Evolutionary conservation across 1,284 basidiomycete species (phyloP).

Genomic region (Coniferiporia sulphurascens): DNA sequence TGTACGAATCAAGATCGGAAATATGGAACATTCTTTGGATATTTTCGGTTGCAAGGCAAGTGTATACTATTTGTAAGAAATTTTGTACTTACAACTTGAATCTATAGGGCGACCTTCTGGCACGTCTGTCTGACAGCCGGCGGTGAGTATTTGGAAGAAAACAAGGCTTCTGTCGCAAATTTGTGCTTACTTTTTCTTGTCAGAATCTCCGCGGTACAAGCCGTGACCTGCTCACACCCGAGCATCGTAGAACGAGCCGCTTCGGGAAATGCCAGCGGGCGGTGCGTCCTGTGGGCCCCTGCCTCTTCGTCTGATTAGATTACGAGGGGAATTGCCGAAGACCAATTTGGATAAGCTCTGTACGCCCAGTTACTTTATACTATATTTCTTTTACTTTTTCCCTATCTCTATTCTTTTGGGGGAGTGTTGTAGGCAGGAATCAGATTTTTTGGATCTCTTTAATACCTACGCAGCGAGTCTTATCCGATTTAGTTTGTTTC

Average conservation of each 20-base stretch:
- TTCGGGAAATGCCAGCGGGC: constrained; percentile 71
- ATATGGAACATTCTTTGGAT: constrained; percentile 71
- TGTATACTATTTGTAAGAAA: background rate
- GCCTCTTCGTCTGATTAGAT: constrained; percentile 12
- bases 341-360: background rate
- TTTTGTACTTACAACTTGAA: background rate
- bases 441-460: background rate
- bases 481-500: background rate
- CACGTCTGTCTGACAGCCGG: constrained; percentile 50
- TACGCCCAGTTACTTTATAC: background rate
- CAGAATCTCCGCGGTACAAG: constrained; percentile 75
- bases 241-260: constrained; percentile 63
- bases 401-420: background rate
- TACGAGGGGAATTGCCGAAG: background rate
- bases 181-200: constrained; percentile 12
- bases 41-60: constrained; percentile 63
- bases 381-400: background rate
- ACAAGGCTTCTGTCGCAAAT: background rate
- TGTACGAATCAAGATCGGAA: constrained; percentile 48
- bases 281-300: constrained; percentile 76
- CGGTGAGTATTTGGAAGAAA: constrained; percentile 35
- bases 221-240: constrained; percentile 83
- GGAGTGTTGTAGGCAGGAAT: constrained; percentile 5
- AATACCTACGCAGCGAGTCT: background rate
- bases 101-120: constrained; percentile 58